Percentiles rank a stretch among this genome's conserved stretches.
phyloP scores from a whole-genome alignment of 1,139 yeast genomes.

The Wickerhamomyces sp. region DNA sequence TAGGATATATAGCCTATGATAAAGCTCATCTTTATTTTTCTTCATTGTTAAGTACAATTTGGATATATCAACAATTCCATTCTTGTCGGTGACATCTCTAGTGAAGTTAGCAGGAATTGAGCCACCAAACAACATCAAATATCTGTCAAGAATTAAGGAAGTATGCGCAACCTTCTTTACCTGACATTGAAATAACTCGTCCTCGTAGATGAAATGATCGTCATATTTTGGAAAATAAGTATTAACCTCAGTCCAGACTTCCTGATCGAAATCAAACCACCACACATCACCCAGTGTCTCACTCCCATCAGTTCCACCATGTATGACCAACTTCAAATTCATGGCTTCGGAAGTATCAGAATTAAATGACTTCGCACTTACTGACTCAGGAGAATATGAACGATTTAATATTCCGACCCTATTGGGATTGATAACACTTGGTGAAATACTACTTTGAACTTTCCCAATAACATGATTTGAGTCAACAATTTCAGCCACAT shows the following conservation, averaged over 20 bases:
- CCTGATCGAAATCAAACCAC: constrained; percentile 39
- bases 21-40: constrained; percentile 1
- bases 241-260: constrained; percentile 32
- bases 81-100: background rate
- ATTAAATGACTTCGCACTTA: constrained; percentile 1
- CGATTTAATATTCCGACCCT: constrained; percentile 12
- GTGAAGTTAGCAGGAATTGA: constrained; percentile 8
- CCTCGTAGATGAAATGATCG: background rate
- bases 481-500: constrained; percentile 23
- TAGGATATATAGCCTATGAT: constrained; percentile 12
- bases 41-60: constrained; percentile 1
- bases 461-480: constrained; percentile 2
- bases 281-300: constrained; percentile 41
- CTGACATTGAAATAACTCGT: constrained; percentile 6
- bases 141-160: constrained; percentile 18
- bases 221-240: constrained; percentile 20
- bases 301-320: constrained; percentile 41
- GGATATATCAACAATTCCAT: constrained; percentile 13
- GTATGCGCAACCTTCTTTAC: constrained; percentile 14
- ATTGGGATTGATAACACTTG: constrained; percentile 2
- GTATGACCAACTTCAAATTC: constrained; percentile 27
- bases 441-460: background rate
- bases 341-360: background rate
- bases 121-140: constrained; percentile 28
- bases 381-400: constrained; percentile 7